phyloP scores from a whole-genome alignment of 768 basidiomycete genomes.

The Podaxis sp. region DNA sequence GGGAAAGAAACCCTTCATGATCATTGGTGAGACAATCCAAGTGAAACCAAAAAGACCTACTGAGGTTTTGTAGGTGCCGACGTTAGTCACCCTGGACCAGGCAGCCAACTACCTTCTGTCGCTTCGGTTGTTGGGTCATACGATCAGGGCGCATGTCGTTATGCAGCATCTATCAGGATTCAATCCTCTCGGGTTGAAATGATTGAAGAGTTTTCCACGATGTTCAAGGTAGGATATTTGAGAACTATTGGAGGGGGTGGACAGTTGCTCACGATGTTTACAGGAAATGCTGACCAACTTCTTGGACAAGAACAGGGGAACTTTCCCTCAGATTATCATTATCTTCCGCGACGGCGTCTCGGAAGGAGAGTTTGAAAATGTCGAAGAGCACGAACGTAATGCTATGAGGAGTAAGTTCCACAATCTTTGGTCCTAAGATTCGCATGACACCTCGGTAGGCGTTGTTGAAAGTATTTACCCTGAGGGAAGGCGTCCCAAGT shows the following conservation, averaged over 20 bases:
- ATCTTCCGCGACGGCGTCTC: conserved; percentile 51
- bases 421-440: neutral
- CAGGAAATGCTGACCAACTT: conserved; percentile 20
- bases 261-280: neutral
- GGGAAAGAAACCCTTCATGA: conserved; percentile 29
- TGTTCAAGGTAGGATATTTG: conserved; percentile 32
- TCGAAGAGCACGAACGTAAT: conserved; percentile 41
- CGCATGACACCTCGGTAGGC: neutral
- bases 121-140: conserved; percentile 57
- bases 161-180: conserved; percentile 38
- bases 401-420: conserved; percentile 37
- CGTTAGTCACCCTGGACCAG: conserved; percentile 63
- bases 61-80: conserved; percentile 43
- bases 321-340: conserved; percentile 29
- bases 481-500: conserved; percentile 25
- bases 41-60: neutral
- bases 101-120: conserved; percentile 50
- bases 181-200: conserved; percentile 48
- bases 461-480: conserved; percentile 11
- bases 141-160: conserved; percentile 43
- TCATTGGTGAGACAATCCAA: conserved; percentile 31
- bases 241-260: neutral
- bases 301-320: conserved; percentile 16
- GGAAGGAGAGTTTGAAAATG: conserved; percentile 38
- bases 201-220: conserved; percentile 38